Base-by-base conservation (phyloP, 2,329 filamentous ascomycete species). In the Pseudonectria buxi region DNA sequence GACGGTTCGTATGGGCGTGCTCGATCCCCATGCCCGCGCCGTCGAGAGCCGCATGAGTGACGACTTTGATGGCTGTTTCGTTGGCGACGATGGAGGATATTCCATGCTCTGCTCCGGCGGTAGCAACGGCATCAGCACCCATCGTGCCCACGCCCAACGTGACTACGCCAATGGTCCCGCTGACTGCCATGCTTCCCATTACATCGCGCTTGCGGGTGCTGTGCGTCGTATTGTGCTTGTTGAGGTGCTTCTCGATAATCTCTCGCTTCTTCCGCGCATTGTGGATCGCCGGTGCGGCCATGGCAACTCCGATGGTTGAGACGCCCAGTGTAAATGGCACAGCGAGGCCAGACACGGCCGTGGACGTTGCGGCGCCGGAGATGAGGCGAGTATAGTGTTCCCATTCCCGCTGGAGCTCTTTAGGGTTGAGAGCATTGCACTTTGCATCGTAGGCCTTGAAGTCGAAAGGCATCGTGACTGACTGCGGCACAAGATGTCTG, bases 371-470 rank as follows among this genome's bases (percentile, higher is more conserved):
- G 25, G 59, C 61, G 10, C 61, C 57, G 0, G 63, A 54, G 7
- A 67, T 56, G 3, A 63, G 56, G 12, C 64, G 58, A 4, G 63
- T 64, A 30, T 67, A 65, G 43, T 65, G 63, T 36, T 66, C 54
- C 63, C 63, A 66, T 43, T 64, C 61, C 13, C 53, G 49, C 29
- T 65, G 61, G 10, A 66, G 56, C 24, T 62, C 56, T 24, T 63
- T 58, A 3, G 56, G 47, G 2, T 53, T 55, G 16, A 66, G 49
- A 11, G 42, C 53, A 24, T 52, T 49, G 47, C 63, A 65, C 39
- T 65, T 64, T 10, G 50, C 46, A 29, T 64, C 55, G 42, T 64
- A 66, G 3, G 49, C 51, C n/a, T 57, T 53, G 33, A 63, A 65
- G 41, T 64, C 61, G 42, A 64, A 64, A 4, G 61, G 61, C 62